phyloP scores from a whole-genome alignment of 352 stramenopile genomes.

The Phytophthora multivora region DNA sequence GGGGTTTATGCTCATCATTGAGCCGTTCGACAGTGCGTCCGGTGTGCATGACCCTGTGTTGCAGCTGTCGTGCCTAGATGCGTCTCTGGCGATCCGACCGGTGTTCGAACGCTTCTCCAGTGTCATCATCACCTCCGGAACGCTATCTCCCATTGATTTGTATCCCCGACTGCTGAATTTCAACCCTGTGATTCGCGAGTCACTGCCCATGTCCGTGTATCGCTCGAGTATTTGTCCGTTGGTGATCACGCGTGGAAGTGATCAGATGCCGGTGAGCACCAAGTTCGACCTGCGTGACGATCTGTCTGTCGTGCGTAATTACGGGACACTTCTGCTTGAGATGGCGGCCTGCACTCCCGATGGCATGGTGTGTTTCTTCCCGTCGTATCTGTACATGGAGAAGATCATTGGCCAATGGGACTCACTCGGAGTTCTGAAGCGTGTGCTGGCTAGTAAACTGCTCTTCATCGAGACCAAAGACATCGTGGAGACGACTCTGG shows the following conservation, averaged over 20 bases:
- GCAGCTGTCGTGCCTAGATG: slow-evolving; percentile 97
- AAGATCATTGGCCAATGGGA: slow-evolving; percentile 98
- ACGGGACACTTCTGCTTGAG: slow-evolving; percentile 95
- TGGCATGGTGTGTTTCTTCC: slow-evolving; percentile 99
- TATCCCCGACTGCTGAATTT: slow-evolving; percentile 99
- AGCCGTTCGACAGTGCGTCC: slow-evolving; percentile 87
- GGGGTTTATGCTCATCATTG: slow-evolving; percentile 98
- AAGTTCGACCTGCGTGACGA: slow-evolving; percentile 91
- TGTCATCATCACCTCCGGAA: slow-evolving; percentile 93
- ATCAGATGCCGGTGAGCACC: slow-evolving; percentile 97
- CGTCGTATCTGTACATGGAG: slow-evolving; percentile 99
- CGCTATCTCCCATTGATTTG: slow-evolving; percentile 98
- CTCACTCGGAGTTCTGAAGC: slow-evolving; percentile 88
- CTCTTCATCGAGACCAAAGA: slow-evolving; percentile 99
- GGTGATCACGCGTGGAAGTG: slow-evolving; percentile 96
- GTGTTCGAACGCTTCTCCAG: slow-evolving; percentile 97
- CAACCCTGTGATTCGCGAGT: slow-evolving; percentile 95
- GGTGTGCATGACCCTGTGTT: slow-evolving; percentile 88
- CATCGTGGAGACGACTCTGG: slow-evolving; percentile 98
- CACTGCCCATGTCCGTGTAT: slow-evolving; percentile 98
- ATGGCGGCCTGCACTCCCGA: slow-evolving; percentile 95
- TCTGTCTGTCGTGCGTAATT: slow-evolving; percentile 95
- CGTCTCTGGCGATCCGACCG: slow-evolving; percentile 97
- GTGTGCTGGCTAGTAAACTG: slow-evolving; percentile 97
- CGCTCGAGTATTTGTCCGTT: slow-evolving; percentile 97